phyloP scores from a whole-genome alignment of 805 yeast species.

The Saitoella complicata region DNA sequence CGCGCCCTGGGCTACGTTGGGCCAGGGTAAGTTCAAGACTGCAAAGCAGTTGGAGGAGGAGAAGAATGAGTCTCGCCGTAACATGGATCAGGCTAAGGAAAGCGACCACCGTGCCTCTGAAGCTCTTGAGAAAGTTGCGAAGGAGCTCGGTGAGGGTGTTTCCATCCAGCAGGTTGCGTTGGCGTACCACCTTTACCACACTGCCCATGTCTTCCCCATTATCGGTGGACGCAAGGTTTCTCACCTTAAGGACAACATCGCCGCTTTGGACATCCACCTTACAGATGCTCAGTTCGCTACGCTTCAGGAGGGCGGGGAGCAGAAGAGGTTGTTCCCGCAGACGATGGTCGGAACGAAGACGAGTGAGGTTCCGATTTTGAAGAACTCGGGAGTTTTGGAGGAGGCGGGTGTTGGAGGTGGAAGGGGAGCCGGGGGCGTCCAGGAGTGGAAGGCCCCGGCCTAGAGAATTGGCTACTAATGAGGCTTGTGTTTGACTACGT shows the following conservation, averaged over 20 bases:
- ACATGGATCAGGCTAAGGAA: conserved; percentile 7
- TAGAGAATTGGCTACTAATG: too few relatives aligned
- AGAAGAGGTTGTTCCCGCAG: too few relatives aligned
- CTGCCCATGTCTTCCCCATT: conserved; percentile 14
- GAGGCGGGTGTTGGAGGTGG: too few relatives aligned
- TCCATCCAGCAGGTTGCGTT: conserved; percentile 11
- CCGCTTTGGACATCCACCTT: conserved; percentile 10
- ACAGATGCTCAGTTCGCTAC: conserved; percentile 10
- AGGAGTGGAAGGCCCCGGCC: too few relatives aligned
- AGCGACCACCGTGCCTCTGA: background rate
- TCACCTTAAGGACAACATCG: conserved; percentile 14
- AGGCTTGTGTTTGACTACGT: too few relatives aligned
- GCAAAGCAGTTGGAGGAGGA: conserved; percentile 12
- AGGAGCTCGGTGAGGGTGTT: background rate
- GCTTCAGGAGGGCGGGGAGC: background rate
- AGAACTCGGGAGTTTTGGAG: too few relatives aligned
- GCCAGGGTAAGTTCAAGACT: conserved; percentile 15
- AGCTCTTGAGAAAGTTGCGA: conserved; percentile 4
- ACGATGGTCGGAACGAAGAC: too few relatives aligned
- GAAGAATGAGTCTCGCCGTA: conserved; percentile 12
- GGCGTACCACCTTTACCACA: conserved; percentile 15
- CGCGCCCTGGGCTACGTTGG: conserved; percentile 16
- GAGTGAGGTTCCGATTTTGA: too few relatives aligned
- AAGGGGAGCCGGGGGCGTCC: too few relatives aligned
- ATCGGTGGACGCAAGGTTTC: conserved; percentile 15